These are phyloP conservation scores for Crucibulum laeve DNA, from an alignment of 768 basidiomycete genomes.

Conservation along the genomic window DNA sequence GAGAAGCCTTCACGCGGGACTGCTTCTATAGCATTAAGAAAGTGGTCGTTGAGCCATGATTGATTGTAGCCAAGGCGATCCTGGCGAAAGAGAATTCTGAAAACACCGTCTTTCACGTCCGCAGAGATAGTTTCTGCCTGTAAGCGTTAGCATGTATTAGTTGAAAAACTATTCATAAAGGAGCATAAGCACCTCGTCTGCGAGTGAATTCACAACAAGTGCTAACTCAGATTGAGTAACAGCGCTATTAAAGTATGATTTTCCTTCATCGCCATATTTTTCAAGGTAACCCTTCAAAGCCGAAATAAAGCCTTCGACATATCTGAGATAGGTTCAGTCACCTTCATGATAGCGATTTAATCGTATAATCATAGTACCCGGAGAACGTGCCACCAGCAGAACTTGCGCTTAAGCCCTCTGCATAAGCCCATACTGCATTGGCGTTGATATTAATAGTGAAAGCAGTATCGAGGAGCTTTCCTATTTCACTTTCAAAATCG, in stretches of 20 bases:
- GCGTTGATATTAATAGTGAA: constrained; percentile 30
- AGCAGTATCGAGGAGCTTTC: constrained; percentile 20
- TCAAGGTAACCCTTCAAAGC: constrained; percentile 23
- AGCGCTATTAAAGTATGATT: constrained; percentile 31
- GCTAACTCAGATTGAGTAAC: constrained; percentile 28
- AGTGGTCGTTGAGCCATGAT: constrained; percentile 15
- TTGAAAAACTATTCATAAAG: neutral
- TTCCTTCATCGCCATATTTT: constrained; percentile 29
- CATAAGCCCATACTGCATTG: constrained; percentile 31
- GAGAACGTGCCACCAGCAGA: constrained; percentile 18
- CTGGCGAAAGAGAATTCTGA: constrained; percentile 32
- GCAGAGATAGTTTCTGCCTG: constrained; percentile 25
- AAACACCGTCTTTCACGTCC: constrained; percentile 34
- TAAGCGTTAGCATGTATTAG: constrained; percentile 1
- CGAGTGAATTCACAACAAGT: constrained; percentile 26
- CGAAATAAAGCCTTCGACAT: constrained; percentile 29
- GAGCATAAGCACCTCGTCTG: constrained; percentile 16
- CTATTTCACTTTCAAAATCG: constrained; percentile 26
- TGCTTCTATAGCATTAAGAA: constrained; percentile 27
- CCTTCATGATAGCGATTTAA: neutral
- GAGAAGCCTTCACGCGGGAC: constrained; percentile 27
- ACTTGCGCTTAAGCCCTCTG: constrained; percentile 14
- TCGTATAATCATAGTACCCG: constrained; percentile 10
- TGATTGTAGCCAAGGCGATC: constrained; percentile 27
- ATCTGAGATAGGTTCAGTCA: constrained; percentile 15